Conservation (phyloP, 306 rosid genomes). For the Arachis stenosperma region DNA sequence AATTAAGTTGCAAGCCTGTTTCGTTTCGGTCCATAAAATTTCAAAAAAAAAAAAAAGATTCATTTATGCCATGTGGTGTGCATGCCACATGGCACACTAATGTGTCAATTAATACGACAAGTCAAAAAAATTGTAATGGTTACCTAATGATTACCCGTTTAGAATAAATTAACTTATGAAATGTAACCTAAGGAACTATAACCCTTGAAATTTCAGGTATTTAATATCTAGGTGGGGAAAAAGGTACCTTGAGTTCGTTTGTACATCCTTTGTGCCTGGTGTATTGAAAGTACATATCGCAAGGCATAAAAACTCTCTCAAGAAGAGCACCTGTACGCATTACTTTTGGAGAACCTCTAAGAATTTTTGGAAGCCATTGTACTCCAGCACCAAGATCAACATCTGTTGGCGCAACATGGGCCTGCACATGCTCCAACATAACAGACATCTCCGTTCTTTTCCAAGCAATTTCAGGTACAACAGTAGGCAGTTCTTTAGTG, state of each 20-base stretch:
- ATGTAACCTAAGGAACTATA: no score
- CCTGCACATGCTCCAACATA: constrained; percentile 97
- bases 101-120: no score
- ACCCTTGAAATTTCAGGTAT: no score
- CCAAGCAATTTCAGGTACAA: constrained; percentile 90
- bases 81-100: no score
- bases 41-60: no score
- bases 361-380: constrained; percentile 98
- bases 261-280: constrained; percentile 95
- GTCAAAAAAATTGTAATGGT: no score
- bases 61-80: no score
- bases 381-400: constrained; percentile 98
- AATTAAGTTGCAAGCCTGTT: no score
- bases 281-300: constrained; percentile 93
- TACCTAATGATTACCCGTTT: no score
- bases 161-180: no score
- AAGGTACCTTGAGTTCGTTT: constrained; percentile 76
- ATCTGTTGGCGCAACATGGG: constrained; percentile 99
- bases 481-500: constrained; percentile 44
- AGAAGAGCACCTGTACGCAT: constrained; percentile 98
- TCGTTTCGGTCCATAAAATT: no score
- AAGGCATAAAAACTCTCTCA: constrained; percentile 98
- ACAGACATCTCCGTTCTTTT: constrained; percentile 83
- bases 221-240: not conserved
- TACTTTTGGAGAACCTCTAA: constrained; percentile 85